Evolutionary conservation across 2,329 filamentous ascomycete species (phyloP), one percentile per base, ranked within the genome.

Genomic region (Teratosphaeria epicoccoides): DNA sequence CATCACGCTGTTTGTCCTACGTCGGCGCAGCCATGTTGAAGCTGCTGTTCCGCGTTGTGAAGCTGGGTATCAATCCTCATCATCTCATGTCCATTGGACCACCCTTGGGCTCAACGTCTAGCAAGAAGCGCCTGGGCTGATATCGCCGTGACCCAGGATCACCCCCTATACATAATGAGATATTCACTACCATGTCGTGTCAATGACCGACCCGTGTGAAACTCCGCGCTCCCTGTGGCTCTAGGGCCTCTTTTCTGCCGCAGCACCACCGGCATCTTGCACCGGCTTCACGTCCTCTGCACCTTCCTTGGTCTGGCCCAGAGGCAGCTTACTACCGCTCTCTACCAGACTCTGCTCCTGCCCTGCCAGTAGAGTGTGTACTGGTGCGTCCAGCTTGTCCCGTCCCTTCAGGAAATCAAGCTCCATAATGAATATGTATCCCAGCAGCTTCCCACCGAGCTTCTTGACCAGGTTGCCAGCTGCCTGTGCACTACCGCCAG

Each of bases 391-490:
- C 61, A 98, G 85, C 79, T 95, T 93, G 57, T 89, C 85, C 62
- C 88, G 83, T 61, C 93, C 93, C 68, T 95, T 88, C 61, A 98
- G 82, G 72, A 93, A 91, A 63, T 89, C 85, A 58, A 98, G 85
- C 72, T 97, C 91, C 68, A 97, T 86, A 64, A 98, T 87, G 76
- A 98, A 98, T 57, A 96, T 75, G 73, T 87, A 97, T 62, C 88
- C 91, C 53, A 95, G 72, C 46, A 97, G 76, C n/a, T 81, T 77
- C 59, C 90, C 93, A 60, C 89, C 88, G 59, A 94, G 81, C 71
- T 94, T 83, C 69, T 83, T 78, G 62, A 97, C 87, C 54, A 98
- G 84, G 56, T 87, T 80, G 57, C 87, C 89, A 20, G 89, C 91
- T 55, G 91, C 93, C 58, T 82, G 81, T 52, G 93, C 93, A 59